phyloP scores from a whole-genome alignment of 345 rosid species.

The thale cress (Arabidopsis thaliana) region DNA sequence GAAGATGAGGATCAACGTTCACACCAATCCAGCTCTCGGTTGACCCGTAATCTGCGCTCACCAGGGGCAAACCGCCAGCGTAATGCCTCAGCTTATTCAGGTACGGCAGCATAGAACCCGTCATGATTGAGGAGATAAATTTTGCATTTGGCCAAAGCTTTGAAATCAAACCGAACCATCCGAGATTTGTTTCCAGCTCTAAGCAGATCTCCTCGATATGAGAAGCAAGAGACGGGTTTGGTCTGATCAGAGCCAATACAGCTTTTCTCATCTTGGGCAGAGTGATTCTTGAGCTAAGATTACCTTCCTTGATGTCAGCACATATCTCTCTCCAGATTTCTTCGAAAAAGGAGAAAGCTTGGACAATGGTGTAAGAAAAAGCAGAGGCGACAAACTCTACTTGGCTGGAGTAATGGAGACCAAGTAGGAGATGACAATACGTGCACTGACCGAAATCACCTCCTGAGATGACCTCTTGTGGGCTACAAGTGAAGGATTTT shows the following conservation, averaged over 20 bases:
- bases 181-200: constrained; percentile 48
- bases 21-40: constrained; percentile 98
- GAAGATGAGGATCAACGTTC: constrained; percentile 73
- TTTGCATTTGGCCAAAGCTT: constrained; percentile 90
- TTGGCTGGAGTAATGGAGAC: constrained; percentile 61
- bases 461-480: constrained; percentile 72
- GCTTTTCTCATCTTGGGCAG: constrained; percentile 58
- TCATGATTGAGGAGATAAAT: constrained; percentile 91
- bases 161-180: constrained; percentile 67
- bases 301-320: constrained; percentile 63
- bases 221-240: constrained; percentile 63
- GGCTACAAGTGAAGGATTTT: constrained; percentile 82
- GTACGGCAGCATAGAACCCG: constrained; percentile 90
- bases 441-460: constrained; percentile 86
- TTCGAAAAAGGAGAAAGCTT: constrained; percentile 75
- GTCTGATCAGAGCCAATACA: constrained; percentile 61
- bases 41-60: constrained; percentile 91
- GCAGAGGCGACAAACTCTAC: constrained; percentile 86
- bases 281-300: constrained; percentile 62
- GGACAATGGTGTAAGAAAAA: constrained; percentile 82
- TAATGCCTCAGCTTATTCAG: constrained; percentile 76
- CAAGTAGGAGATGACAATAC: constrained; percentile 90
- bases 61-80: constrained; percentile 68
- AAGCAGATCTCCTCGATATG: constrained; percentile 54
- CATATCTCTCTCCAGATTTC: constrained; percentile 79